Evolutionary conservation across 164 flowering plant genomes (phyloP).

Genomic region (Kingdonia uniflora): DNA sequence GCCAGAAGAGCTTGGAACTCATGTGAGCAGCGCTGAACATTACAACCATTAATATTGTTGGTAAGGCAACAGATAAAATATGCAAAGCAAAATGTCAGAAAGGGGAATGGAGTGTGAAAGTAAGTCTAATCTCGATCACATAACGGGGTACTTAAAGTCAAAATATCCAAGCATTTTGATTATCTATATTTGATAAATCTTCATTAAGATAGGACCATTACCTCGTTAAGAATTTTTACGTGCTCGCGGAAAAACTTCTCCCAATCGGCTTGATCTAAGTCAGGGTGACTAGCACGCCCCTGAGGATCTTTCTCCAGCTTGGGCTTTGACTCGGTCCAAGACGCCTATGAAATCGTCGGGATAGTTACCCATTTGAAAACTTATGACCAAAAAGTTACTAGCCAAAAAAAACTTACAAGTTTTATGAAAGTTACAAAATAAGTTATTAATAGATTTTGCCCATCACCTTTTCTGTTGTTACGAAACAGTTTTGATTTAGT

Average conservation of each 20-base stretch:
- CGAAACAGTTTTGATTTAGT: too few relatives aligned
- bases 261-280: slow-evolving; percentile 61
- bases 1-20: slow-evolving; percentile 60
- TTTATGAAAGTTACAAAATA: too few relatives aligned
- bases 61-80: background rate
- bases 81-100: background rate
- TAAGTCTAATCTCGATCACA: background rate
- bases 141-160: too few relatives aligned
- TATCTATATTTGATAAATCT: too few relatives aligned
- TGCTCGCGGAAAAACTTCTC: slow-evolving; percentile 97
- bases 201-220: slow-evolving; percentile 16
- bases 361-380: too few relatives aligned
- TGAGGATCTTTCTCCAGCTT: slow-evolving; percentile 96
- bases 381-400: too few relatives aligned
- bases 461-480: too few relatives aligned
- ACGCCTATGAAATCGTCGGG: slow-evolving; percentile 64
- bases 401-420: too few relatives aligned
- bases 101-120: background rate
- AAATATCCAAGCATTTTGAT: too few relatives aligned
- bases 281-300: slow-evolving; percentile 68
- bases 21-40: slow-evolving; percentile 48
- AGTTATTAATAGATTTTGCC: too few relatives aligned
- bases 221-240: slow-evolving; percentile 67
- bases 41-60: slow-evolving; percentile 2
- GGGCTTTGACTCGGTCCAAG: slow-evolving; percentile 87